Base-by-base conservation (phyloP, 164 flowering plant species). In the Umbellularia californica region DNA sequence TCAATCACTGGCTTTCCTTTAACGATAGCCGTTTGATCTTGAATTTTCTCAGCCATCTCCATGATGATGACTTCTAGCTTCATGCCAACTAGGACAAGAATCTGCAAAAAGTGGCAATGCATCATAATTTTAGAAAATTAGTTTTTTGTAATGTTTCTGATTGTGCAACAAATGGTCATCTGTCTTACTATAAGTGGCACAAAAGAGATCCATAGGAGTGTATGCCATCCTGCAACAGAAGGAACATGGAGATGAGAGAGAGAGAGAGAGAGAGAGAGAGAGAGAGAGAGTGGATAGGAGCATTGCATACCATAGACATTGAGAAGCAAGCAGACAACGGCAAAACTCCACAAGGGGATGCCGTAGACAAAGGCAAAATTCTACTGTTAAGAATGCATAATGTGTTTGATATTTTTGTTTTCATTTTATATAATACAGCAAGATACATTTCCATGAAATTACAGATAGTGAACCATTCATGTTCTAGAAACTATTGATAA, bases 1-100 rank as follows among this genome's bases (percentile, higher is more conserved):
- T 90, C 84, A 5, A 92, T 94, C 1, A 89, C 67, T 10, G 91
- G 91, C 55, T 84, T 87, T 69, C 97, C 97, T 80, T 81, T 80
- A 3, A 92, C 86, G 1, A 90, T 85, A 0, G 87, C 72, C 1
- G 75, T 80, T 70, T 85, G 76, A 1, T 88, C 87, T 76, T 85
- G 85, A 64, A 92, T 88, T 78, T 88, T 87, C 68, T 80, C 81
- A 17, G 94, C 94, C 97, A 92, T 87, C 52, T 87, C 88, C 85
- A 85, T 85, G 17, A 90, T 87, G 15, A 92, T 75, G 0, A 85
- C 73, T 75, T 89, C 88, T 10, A 92, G 88, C 79, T 92, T 92
- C 52, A 84, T 88, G 7, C 94, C 94, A 70, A 92, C 88, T 19
- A 85, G 3, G 0, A 90, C 75, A 69, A 89, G 83, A 70, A 90